Evolutionary conservation across 1,284 basidiomycete genomes (phyloP).

Genomic region (Austroboletus novae-zelandiae): DNA sequence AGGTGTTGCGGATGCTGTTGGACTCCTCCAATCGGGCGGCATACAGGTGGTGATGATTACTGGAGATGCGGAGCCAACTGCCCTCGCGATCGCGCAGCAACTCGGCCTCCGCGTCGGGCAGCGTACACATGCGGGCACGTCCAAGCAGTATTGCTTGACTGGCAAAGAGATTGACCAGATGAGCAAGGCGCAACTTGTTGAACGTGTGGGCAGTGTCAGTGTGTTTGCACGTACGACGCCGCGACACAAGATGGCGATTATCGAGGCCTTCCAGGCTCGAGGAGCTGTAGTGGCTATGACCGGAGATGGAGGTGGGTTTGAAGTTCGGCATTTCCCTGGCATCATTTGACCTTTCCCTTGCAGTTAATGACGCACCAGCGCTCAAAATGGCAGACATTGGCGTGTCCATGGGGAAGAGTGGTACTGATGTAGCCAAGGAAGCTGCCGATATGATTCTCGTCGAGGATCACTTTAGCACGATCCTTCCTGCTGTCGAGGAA

Average conservation of each 20-base stretch:
- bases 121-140: slow-evolving; percentile 6
- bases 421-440: slow-evolving; percentile 98
- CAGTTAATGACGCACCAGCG: slow-evolving; percentile 96
- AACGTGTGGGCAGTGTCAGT: slow-evolving; percentile 78
- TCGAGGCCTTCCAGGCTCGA: slow-evolving; percentile 86
- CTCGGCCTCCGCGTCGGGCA: slow-evolving; percentile 75
- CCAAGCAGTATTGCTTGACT: slow-evolving; percentile 57
- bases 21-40: slow-evolving; percentile 76
- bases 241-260: slow-evolving; percentile 96
- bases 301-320: slow-evolving; percentile 74
- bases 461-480: slow-evolving; percentile 96
- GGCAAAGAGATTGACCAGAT: slow-evolving; percentile 87
- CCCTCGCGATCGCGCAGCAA: slow-evolving; percentile 83
- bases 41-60: slow-evolving; percentile 99
- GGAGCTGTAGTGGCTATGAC: slow-evolving; percentile 97
- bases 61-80: slow-evolving; percentile 91
- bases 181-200: slow-evolving; percentile 76
- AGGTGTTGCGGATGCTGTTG: slow-evolving; percentile 89
- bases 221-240: slow-evolving; percentile 96
- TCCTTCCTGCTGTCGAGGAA: slow-evolving; percentile 93
- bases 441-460: slow-evolving; percentile 97
- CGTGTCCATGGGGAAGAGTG: slow-evolving; percentile 94
- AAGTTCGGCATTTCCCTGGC: background rate
- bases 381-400: slow-evolving; percentile 98
- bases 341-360: background rate